These are phyloP conservation scores for Paramarasmius palmivorus DNA, from an alignment of 1,284 basidiomycete species.

Conservation along the genomic window DNA sequence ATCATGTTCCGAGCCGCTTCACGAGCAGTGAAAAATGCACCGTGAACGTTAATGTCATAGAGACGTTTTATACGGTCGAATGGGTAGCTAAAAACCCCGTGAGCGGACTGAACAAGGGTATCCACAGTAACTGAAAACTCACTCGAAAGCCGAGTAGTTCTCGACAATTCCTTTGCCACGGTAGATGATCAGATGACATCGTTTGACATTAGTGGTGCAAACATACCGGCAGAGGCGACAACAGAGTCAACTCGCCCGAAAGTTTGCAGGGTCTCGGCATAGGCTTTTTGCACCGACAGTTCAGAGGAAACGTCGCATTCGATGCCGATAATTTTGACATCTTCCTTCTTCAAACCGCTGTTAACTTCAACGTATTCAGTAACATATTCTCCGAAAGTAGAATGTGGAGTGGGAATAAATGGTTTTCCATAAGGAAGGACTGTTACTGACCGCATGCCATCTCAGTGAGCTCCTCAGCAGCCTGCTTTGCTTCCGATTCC, in stretches of 20 bases:
- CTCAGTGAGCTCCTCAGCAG: conserved; percentile 74
- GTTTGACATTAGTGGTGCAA: neutral
- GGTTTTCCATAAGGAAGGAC: conserved; percentile 1
- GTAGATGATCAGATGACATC: neutral
- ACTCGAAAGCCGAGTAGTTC: conserved; percentile 90
- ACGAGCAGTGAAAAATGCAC: conserved; percentile 90
- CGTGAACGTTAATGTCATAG: conserved; percentile 93
- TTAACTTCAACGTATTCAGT: conserved; percentile 46
- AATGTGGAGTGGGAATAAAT: conserved; percentile 15
- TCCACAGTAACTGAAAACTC: conserved; percentile 22
- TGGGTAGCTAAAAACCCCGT: too few relatives aligned
- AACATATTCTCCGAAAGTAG: conserved; percentile 25
- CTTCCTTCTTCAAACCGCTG: conserved; percentile 57
- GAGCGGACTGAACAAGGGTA: neutral
- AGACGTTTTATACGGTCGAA: conserved; percentile 80
- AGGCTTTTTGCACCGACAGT: conserved; percentile 73
- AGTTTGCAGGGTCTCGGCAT: conserved; percentile 61
- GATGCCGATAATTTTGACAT: conserved; percentile 75
- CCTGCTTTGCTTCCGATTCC: conserved; percentile 66
- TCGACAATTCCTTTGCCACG: conserved; percentile 74
- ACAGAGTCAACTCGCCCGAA: conserved; percentile 88
- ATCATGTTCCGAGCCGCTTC: conserved; percentile 88
- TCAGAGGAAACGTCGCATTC: conserved; percentile 92
- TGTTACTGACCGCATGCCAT: conserved; percentile 49
- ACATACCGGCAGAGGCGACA: conserved; percentile 85